Percentiles rank a stretch among this genome's conserved stretches.
Evolutionary conservation across 1,284 basidiomycete genomes (phyloP).

Genomic region (Ganoderma lucidum): DNA sequence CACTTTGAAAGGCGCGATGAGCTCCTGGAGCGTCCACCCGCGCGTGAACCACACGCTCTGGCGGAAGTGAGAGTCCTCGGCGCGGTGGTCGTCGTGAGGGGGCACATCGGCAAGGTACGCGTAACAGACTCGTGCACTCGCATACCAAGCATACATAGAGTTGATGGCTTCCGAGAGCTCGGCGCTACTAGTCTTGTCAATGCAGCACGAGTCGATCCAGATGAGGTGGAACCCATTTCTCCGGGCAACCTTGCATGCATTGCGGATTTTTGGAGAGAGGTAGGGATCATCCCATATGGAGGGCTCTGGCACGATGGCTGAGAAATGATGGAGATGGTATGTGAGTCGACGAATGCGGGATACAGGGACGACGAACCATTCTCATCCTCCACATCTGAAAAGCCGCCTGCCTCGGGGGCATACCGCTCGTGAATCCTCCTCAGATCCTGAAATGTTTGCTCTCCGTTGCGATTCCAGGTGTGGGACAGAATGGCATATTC

Average conservation of each 20-base stretch:
- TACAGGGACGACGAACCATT: background rate
- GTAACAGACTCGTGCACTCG: background rate
- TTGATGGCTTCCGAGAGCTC: slow-evolving; percentile 25
- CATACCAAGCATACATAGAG: slow-evolving; percentile 14
- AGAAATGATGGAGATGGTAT: no score
- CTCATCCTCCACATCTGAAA: background rate
- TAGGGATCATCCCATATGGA: background rate
- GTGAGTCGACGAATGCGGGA: no score
- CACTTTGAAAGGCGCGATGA: no score
- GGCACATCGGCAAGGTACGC: slow-evolving; percentile 2
- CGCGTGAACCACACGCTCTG: slow-evolving; percentile 2
- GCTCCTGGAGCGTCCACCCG: no score
- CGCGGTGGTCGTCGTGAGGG: background rate
- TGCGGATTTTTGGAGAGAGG: slow-evolving; percentile 14
- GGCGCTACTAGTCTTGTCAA: slow-evolving; percentile 19
- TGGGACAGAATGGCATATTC: slow-evolving; percentile 2
- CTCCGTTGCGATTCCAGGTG: background rate
- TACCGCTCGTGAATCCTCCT: background rate
- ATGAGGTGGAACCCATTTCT: background rate
- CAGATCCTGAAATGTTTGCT: background rate
- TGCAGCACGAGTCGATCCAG: slow-evolving; percentile 25
- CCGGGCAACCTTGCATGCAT: slow-evolving; percentile 5
- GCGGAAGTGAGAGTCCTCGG: background rate
- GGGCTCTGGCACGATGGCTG: background rate
- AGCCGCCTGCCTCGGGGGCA: no score